phyloP scores from a whole-genome alignment of 371 early-diverging fungal genomes.

The Circinella minor region DNA sequence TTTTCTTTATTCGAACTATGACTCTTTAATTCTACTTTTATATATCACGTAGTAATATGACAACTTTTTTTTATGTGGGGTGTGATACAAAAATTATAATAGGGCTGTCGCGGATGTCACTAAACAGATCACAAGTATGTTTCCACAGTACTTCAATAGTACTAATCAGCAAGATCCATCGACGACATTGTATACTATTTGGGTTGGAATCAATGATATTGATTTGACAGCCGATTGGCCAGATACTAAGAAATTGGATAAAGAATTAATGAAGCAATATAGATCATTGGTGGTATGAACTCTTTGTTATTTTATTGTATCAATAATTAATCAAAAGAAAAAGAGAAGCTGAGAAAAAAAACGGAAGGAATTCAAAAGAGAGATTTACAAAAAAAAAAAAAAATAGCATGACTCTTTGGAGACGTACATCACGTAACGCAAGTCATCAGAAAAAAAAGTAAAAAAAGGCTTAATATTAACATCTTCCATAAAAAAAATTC shows the following conservation, averaged over 20 bases:
- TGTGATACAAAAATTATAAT: not conserved
- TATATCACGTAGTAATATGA: not conserved
- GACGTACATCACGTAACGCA: too few species aligned
- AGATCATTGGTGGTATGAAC: conserved; percentile 24
- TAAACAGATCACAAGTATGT: conserved; percentile 34
- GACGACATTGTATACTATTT: conserved; percentile 33
- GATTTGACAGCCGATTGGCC: conserved; percentile 34
- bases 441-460: too few species aligned
- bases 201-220: conserved; percentile 51
- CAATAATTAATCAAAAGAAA: too few species aligned
- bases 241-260: conserved; percentile 19
- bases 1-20: too few species aligned
- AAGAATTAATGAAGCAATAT: conserved; percentile 29
- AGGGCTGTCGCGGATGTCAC: conserved; percentile 35
- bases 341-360: too few species aligned
- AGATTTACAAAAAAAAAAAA: too few species aligned
- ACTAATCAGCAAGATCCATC: conserved; percentile 15
- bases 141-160: conserved; percentile 22
- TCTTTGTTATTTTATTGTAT: too few species aligned
- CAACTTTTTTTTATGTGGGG: not conserved
- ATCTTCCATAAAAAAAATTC: too few species aligned
- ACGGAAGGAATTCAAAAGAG: too few species aligned
- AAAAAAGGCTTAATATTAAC: too few species aligned
- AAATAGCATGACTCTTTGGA: too few species aligned
- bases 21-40: not conserved